Evolutionary conservation across 2,329 filamentous ascomycete genomes (phyloP).

Genomic region (Talaromyces sp.): DNA sequence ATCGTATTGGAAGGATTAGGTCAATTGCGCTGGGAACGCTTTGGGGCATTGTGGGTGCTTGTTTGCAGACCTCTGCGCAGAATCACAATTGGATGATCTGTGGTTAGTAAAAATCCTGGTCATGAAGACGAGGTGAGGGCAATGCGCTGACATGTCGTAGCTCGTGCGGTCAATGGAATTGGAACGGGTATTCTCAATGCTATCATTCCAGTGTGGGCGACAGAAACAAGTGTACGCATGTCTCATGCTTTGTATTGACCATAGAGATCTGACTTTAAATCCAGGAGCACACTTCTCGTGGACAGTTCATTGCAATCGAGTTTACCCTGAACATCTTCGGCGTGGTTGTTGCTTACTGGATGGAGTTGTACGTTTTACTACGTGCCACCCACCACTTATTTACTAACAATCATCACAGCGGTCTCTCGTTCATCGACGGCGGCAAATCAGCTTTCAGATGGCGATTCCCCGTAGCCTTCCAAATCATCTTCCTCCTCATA

Average conservation of each 20-base stretch:
- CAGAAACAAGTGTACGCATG: conserved; percentile 50
- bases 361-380: conserved; percentile 45
- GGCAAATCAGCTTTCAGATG: conserved; percentile 59
- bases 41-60: conserved; percentile 60
- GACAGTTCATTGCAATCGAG: conserved; percentile 67
- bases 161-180: conserved; percentile 60
- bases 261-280: background rate
- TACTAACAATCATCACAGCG: conserved; percentile 32
- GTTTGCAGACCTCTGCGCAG: conserved; percentile 63
- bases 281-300: conserved; percentile 62
- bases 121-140: too few relatives aligned
- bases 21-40: conserved; percentile 59
- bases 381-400: conserved; percentile 13
- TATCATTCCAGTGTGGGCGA: conserved; percentile 69
- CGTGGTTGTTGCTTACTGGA: conserved; percentile 63
- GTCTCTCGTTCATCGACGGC: conserved; percentile 59
- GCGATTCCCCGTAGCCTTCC: conserved; percentile 68
- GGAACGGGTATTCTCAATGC: conserved; percentile 69
- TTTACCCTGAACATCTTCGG: conserved; percentile 72
- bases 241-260: background rate
- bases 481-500: conserved; percentile 61
- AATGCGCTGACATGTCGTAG: conserved; percentile 26
- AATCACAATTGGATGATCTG: conserved; percentile 70
- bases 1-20: conserved; percentile 60
- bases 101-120: conserved; percentile 40